Evolutionary conservation across 2,329 filamentous ascomycete species (phyloP).

Genomic region (Colletotrichum magnum): DNA sequence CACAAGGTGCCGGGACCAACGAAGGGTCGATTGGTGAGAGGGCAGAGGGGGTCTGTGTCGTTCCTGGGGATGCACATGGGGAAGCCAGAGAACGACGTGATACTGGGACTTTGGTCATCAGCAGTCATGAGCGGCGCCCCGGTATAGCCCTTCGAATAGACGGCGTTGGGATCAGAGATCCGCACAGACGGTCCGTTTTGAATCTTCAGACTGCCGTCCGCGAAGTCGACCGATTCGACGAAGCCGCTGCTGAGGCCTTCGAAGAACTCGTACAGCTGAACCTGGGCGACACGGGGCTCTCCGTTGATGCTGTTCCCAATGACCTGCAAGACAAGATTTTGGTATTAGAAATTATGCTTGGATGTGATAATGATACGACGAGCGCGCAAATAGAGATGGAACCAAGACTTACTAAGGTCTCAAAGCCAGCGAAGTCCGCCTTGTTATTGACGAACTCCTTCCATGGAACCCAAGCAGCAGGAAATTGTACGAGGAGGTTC

Average conservation of each 20-base stretch:
- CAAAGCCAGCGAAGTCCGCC: conserved; percentile 51
- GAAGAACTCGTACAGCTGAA: conserved; percentile 52
- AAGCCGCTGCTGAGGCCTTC: conserved; percentile 53
- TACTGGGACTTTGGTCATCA: conserved; percentile 63
- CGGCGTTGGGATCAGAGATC: conserved; percentile 61
- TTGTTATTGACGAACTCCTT: conserved; percentile 52
- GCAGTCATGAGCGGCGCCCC: conserved; percentile 59
- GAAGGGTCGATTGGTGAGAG: conserved; percentile 51
- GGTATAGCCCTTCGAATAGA: conserved; percentile 56
- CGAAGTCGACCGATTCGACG: conserved; percentile 52
- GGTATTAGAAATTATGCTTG: background rate
- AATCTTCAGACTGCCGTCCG: conserved; percentile 52
- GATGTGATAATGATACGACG: background rate
- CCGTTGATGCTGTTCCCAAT: conserved; percentile 54
- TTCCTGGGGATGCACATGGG: conserved; percentile 66
- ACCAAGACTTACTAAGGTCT: conserved; percentile 49
- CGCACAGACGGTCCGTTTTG: conserved; percentile 50
- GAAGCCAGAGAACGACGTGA: conserved; percentile 64
- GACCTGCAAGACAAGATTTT: conserved; percentile 44
- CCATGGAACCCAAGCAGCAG: conserved; percentile 60
- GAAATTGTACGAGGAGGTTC: conserved; percentile 65
- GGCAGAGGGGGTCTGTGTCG: conserved; percentile 52
- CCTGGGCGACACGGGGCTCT: conserved; percentile 50
- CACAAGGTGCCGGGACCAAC: conserved; percentile 51
- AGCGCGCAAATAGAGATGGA: background rate